phyloP scores from a whole-genome alignment of 192 early-diverging fungal species.

The Dispira simplex region DNA sequence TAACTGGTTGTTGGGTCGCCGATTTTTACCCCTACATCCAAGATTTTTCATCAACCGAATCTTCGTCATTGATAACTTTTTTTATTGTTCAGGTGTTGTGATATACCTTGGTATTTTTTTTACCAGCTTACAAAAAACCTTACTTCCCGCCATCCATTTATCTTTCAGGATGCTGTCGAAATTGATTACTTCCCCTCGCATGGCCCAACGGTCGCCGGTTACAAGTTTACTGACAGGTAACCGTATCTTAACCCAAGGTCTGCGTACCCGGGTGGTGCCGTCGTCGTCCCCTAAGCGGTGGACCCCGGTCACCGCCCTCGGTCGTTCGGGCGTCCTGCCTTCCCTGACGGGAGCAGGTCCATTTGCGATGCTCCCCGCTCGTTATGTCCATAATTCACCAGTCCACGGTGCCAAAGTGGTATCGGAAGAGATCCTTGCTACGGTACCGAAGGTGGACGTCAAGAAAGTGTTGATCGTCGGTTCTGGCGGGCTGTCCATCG shows the following conservation, averaged over 20 bases:
- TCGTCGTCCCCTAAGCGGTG: neutral
- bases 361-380: neutral
- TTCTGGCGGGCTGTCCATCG: conserved; percentile 93
- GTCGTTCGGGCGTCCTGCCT: neutral
- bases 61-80: too few species aligned
- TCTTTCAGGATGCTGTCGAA: too few species aligned
- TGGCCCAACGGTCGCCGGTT: neutral
- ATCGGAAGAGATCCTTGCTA: conserved; percentile 24
- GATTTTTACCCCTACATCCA: neutral
- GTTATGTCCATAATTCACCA: neutral
- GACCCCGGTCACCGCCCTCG: neutral
- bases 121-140: too few species aligned
- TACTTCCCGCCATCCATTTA: too few species aligned
- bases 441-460: conserved; percentile 36
- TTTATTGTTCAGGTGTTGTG: too few species aligned
- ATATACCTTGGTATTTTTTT: too few species aligned
- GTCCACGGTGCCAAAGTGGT: conserved; percentile 17
- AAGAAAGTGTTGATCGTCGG: conserved; percentile 92
- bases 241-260: neutral
- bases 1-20: neutral
- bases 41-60: neutral
- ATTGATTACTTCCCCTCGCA: too few species aligned
- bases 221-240: neutral
- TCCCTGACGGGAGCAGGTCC: neutral
- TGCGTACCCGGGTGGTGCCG: neutral